Percentiles rank a stretch among this genome's conserved stretches.
phyloP scores from a whole-genome alignment of 2,329 filamentous ascomycete genomes.

The Davidsoniella virescens region DNA sequence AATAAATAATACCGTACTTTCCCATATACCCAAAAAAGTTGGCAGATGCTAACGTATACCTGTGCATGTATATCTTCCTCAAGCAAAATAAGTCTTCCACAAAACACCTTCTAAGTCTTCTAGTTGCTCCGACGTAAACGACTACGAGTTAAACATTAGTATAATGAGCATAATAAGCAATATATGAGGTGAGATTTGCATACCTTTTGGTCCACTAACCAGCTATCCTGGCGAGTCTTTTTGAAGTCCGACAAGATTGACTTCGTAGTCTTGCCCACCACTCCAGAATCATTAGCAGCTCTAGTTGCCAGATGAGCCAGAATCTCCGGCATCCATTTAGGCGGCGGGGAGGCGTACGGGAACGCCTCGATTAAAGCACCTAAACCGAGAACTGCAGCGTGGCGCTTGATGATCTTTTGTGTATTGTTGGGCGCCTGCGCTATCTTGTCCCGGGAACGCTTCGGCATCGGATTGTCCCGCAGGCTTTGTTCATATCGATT shows the following conservation, averaged over 20 bases:
- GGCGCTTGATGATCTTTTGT: conserved; percentile 62
- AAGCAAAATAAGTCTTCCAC: conserved; percentile 99
- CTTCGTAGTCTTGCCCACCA: conserved; percentile 94
- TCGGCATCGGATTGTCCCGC: conserved; percentile 74
- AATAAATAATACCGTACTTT: too few relatives aligned
- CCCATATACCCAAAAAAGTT: too few relatives aligned
- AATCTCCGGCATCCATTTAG: conserved; percentile 84
- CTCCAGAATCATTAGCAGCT: conserved; percentile 75
- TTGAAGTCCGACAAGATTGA: conserved; percentile 91
- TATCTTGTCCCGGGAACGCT: conserved; percentile 23
- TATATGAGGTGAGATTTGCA: conserved; percentile 19
- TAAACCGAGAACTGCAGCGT: conserved; percentile 81
- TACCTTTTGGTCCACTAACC: conserved; percentile 96
- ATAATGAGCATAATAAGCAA: not conserved
- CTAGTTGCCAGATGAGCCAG: conserved; percentile 69
- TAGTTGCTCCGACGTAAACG: conserved; percentile 81
- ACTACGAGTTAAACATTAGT: conserved; percentile 26
- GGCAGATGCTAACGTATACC: not conserved
- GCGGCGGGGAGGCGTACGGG: conserved; percentile 86
- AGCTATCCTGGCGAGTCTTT: conserved; percentile 97
- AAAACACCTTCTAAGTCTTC: conserved; percentile 91
- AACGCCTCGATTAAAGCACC: conserved; percentile 89
- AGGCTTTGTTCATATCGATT: conserved; percentile 64
- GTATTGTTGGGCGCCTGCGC: conserved; percentile 20
- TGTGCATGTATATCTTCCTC: conserved; percentile 14